Evolutionary conservation across 2,329 filamentous ascomycete species (phyloP), one percentile per base, ranked within the genome.

Genomic region (Curvularia sp.): DNA sequence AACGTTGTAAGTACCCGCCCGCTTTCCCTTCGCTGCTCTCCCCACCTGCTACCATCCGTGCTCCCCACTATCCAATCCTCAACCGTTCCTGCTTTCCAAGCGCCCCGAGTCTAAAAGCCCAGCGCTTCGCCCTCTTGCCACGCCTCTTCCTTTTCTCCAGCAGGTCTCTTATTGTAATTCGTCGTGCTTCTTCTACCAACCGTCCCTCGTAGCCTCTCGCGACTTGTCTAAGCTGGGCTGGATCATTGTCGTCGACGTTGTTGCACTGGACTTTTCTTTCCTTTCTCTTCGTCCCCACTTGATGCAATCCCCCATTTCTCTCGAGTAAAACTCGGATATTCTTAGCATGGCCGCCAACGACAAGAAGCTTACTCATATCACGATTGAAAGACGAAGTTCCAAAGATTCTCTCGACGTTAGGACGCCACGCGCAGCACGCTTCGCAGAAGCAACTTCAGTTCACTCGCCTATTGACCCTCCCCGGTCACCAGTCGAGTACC

Each of bases 361-460:
- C 70, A 80, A 79, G 66, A 79, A 78, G 70, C 72, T 70, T 64
- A 66, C 72, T 59, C 73, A 73, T 68, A 73, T 80, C 60, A 78
- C 74, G 55, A 72, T 80, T 65, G 73, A 75, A 66, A 75, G 76
- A 69, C 76, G 77, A 70, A 76, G 60, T 65, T 77, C 69, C 66
- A 75, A 63, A 76, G 77, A 72, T 50, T 79, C 77, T n/a, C 71
- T 75, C 55, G 80, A 80, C 49, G 71, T 83, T 64, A 91, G 90
- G 79, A 82, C 85, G 39, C 89, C 89, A 61, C 85, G 91, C 72
- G 89, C 89, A 68, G 89, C 91, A 69, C 88, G 91, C 72, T 94
- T 94, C 72, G 89, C 89, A 55, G 91, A 93, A 81, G 90, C 90
- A 44, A 94, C 91, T 30, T 85, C 89, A 28, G 88, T 93, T 51